phyloP scores from a whole-genome alignment of 441 rosid genomes.

The Croton laevigatus region DNA sequence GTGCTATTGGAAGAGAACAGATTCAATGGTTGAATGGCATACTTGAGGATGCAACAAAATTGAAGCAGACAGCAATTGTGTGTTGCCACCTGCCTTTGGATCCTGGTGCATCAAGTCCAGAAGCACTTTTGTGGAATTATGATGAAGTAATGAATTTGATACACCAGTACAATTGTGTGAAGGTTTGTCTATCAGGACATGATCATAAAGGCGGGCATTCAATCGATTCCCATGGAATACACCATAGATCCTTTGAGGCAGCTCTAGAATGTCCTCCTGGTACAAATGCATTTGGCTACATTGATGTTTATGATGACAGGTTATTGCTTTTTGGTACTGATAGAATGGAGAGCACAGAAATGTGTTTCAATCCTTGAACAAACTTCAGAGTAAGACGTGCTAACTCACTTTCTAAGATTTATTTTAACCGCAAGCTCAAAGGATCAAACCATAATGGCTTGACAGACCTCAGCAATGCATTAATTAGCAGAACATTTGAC shows the following conservation, averaged over 20 bases:
- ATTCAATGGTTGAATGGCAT: conserved; percentile 69
- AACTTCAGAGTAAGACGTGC: neutral
- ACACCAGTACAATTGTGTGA: conserved; percentile 62
- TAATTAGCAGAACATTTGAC: neutral
- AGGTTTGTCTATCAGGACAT: conserved; percentile 82
- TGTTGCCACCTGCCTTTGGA: conserved; percentile 83
- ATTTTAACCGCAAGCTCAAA: neutral
- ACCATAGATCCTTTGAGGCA: conserved; percentile 84
- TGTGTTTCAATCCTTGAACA: conserved; percentile 33
- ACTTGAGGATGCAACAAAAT: conserved; percentile 60
- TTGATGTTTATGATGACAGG: conserved; percentile 65
- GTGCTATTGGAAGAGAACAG: conserved; percentile 82
- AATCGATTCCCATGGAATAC: conserved; percentile 70
- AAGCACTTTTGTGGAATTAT: conserved; percentile 80
- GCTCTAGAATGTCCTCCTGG: conserved; percentile 91
- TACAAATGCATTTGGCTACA: conserved; percentile 66
- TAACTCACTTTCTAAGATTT: conserved; percentile 6
- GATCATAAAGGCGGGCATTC: conserved; percentile 76
- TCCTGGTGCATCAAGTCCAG: conserved; percentile 47
- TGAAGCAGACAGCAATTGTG: conserved; percentile 64
- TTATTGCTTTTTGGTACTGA: conserved; percentile 59
- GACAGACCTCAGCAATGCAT: neutral
- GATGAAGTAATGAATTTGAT: conserved; percentile 75
- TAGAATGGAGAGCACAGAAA: conserved; percentile 54
- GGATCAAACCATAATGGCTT: no score